Percentiles rank a stretch among this genome's conserved stretches.
phyloP scores from a whole-genome alignment of 129 eudicot genomes.

The sunflower (Helianthus annuus) region DNA sequence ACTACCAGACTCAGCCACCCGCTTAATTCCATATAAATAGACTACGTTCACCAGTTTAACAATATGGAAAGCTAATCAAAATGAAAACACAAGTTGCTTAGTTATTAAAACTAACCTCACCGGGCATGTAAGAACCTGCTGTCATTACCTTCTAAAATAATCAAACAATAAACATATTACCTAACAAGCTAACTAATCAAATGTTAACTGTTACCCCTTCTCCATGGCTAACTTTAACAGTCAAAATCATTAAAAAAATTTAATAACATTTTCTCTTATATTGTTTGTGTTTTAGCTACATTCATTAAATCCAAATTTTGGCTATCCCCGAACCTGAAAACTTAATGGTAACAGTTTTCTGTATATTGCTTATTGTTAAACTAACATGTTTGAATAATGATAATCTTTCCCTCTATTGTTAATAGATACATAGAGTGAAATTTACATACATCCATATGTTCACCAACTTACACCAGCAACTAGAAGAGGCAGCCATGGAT shows the following conservation, averaged over 20 bases:
- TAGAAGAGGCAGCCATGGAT: background rate
- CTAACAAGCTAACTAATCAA: background rate
- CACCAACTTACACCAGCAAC: background rate
- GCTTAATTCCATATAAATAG: too few relatives aligned
- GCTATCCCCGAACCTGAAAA: background rate
- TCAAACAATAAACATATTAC: background rate
- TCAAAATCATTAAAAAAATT: too few relatives aligned
- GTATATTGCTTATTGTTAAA: background rate
- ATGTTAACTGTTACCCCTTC: background rate
- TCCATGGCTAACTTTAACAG: too few relatives aligned
- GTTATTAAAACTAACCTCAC: background rate
- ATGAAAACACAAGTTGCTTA: background rate
- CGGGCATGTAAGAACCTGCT: background rate
- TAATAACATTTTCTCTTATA: background rate
- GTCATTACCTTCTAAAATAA: background rate
- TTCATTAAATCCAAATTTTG: background rate
- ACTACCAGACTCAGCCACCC: too few relatives aligned
- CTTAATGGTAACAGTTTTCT: background rate
- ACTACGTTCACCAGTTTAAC: background rate
- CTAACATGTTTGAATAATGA: constrained; percentile 2
- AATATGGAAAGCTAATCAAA: background rate
- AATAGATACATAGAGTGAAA: constrained; percentile 18
- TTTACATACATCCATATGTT: constrained; percentile 7
- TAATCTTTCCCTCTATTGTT: constrained; percentile 4
- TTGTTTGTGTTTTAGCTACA: background rate